Conservation (phyloP, 805 yeast genomes). For the Torulaspora gathmanii region DNA sequence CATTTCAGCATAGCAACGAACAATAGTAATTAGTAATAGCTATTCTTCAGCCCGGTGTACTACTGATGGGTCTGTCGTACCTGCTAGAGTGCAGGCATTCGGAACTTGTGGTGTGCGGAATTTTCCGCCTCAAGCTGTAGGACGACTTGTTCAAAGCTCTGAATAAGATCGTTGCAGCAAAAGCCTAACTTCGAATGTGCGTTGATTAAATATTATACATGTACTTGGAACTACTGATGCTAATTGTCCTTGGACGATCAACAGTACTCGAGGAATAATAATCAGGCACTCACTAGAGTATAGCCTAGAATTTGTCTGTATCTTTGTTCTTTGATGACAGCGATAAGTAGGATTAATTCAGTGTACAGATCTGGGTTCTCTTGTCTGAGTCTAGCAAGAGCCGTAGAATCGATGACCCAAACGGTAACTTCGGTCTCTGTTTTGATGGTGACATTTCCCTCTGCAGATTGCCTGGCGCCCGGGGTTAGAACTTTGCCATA, state of each 20-base stretch:
- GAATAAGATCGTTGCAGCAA: too few species aligned
- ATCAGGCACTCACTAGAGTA: constrained; percentile 55
- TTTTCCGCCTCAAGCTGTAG: too few species aligned
- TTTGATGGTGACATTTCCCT: constrained; percentile 44
- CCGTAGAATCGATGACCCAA: constrained; percentile 57
- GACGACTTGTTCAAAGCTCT: background rate
- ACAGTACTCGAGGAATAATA: background rate
- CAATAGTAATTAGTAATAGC: background rate
- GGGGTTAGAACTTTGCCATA: constrained; percentile 44
- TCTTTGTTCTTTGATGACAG: constrained; percentile 62
- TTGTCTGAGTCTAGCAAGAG: constrained; percentile 43
- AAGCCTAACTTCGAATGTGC: background rate
- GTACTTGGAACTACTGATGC: too few species aligned
- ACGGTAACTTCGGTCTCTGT: constrained; percentile 60
- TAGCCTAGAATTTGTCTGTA: constrained; percentile 74
- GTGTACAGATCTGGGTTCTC: constrained; percentile 53
- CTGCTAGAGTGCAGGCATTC: too few species aligned
- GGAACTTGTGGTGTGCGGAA: too few species aligned
- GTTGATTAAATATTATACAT: background rate
- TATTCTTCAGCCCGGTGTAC: background rate
- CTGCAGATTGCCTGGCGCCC: constrained; percentile 35
- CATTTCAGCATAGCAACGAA: background rate
- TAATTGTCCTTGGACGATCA: background rate
- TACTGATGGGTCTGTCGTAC: too few species aligned
- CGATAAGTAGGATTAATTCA: constrained; percentile 59